phyloP scores from a whole-genome alignment of 202 grass and related monocot species.

The Schoenoplectus triqueter region DNA sequence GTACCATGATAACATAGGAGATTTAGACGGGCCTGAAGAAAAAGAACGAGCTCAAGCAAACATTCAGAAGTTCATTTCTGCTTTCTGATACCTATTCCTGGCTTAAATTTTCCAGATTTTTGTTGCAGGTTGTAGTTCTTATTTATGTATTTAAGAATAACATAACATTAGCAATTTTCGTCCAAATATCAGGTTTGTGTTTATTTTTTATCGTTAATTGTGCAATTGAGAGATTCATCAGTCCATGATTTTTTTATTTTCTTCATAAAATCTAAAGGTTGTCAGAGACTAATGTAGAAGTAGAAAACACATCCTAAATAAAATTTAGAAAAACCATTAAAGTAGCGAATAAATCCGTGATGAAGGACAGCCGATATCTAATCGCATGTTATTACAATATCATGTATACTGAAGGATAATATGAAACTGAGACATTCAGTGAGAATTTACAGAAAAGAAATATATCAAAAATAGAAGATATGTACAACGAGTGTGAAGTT shows the following conservation, averaged over 20 bases:
- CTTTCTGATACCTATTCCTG: slow-evolving; percentile 45
- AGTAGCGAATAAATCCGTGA: neutral
- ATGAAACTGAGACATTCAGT: neutral
- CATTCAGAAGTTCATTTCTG: slow-evolving; percentile 68
- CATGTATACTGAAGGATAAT: neutral
- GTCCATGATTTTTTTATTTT: too few relatives aligned
- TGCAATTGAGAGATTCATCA: neutral
- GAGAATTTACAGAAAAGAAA: neutral
- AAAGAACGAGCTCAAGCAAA: slow-evolving; percentile 81
- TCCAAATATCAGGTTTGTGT: slow-evolving; percentile 4
- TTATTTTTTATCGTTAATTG: neutral
- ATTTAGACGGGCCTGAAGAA: slow-evolving; percentile 90
- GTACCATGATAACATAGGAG: slow-evolving; percentile 96
- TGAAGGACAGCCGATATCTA: neutral
- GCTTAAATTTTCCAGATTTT: slow-evolving; percentile 11
- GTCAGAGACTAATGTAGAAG: neutral
- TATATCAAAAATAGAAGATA: neutral
- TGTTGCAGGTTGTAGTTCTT: slow-evolving; percentile 33
- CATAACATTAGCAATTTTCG: neutral
- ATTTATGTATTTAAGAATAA: slow-evolving; percentile 20
- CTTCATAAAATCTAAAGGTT: neutral
- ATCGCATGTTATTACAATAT: neutral
- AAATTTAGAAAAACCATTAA: neutral
- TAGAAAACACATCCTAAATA: neutral
- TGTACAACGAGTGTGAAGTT: too few relatives aligned